phyloP scores from a whole-genome alignment of 257 asterid genomes.

The Forsythia suspensa region DNA sequence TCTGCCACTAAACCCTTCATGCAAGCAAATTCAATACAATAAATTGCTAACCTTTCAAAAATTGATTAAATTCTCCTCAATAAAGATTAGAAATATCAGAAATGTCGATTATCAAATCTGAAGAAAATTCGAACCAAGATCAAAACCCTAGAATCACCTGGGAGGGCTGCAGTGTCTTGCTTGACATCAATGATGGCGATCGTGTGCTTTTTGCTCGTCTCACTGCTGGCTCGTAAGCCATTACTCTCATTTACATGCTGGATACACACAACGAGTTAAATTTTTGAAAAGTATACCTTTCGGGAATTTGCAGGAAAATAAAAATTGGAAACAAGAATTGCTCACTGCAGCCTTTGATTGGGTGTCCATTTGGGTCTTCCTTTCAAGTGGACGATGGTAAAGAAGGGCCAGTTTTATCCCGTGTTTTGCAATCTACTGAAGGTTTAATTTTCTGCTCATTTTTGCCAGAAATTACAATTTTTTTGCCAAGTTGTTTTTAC shows the following conservation, averaged over 20 bases:
- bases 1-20: slow-evolving; percentile 23
- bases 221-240: slow-evolving; percentile 74
- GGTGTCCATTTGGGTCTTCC: slow-evolving; percentile 76
- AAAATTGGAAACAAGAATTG: slow-evolving; percentile 83
- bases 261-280: not conserved
- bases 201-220: slow-evolving; percentile 93
- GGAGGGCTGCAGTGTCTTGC: slow-evolving; percentile 97
- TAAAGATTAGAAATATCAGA: not conserved
- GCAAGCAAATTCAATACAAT: slow-evolving; percentile 3
- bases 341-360: slow-evolving; percentile 81
- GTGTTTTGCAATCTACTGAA: slow-evolving; percentile 49
- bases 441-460: slow-evolving; percentile 34
- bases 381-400: slow-evolving; percentile 74
- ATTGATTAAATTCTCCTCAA: not conserved
- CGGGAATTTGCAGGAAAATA: slow-evolving; percentile 49
- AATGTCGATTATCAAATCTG: slow-evolving; percentile 41
- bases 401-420: slow-evolving; percentile 71
- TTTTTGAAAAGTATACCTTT: slow-evolving; percentile 1
- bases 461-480: not conserved
- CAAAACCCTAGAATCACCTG: slow-evolving; percentile 65
- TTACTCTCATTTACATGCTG: not conserved
- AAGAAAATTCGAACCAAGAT: slow-evolving; percentile 25
- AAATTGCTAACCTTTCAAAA: not conserved
- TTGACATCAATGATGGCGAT: slow-evolving; percentile 93
- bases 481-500: not conserved